Conservation (phyloP, 2,329 filamentous ascomycete genomes). For the Dothistroma pini region DNA sequence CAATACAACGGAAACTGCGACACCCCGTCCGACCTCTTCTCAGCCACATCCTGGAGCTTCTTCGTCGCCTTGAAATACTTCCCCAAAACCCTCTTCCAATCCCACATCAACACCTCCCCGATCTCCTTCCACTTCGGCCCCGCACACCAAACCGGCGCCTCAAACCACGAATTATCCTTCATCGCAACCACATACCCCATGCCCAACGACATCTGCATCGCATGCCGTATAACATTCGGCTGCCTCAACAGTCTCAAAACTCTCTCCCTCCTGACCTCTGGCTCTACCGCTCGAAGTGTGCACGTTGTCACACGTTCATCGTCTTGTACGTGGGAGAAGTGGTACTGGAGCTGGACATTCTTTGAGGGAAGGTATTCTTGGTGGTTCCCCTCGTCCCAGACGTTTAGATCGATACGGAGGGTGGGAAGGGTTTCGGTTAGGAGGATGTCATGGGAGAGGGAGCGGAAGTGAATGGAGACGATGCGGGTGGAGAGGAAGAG, state of each 20-base stretch:
- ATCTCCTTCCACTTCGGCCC: neutral
- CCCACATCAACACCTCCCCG: constrained; percentile 1
- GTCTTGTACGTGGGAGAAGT: neutral
- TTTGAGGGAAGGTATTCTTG: constrained; percentile 1
- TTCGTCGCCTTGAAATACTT: constrained; percentile 6
- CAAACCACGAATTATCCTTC: constrained; percentile 4
- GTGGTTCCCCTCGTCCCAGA: constrained; percentile 5
- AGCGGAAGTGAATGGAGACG: neutral
- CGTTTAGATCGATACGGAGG: constrained; percentile 3
- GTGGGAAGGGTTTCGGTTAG: constrained; percentile 1
- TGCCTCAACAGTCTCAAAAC: neutral
- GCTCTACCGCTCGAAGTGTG: neutral
- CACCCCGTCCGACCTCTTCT: neutral
- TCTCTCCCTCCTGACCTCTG: neutral
- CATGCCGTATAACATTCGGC: neutral
- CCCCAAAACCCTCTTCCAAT: constrained; percentile 6
- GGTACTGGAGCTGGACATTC: constrained; percentile 2
- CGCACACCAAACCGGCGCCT: neutral
- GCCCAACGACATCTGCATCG: neutral
- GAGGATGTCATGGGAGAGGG: constrained; percentile 6
- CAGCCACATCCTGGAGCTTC: neutral
- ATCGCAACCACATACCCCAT: neutral
- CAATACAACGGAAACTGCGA: neutral
- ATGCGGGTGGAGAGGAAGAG: constrained; percentile 3
- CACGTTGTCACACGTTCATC: neutral